Evolutionary conservation across 2,329 filamentous ascomycete species (phyloP), one percentile per base, ranked within the genome.

Genomic region (Dryadomyces quercus-mongolicae): DNA sequence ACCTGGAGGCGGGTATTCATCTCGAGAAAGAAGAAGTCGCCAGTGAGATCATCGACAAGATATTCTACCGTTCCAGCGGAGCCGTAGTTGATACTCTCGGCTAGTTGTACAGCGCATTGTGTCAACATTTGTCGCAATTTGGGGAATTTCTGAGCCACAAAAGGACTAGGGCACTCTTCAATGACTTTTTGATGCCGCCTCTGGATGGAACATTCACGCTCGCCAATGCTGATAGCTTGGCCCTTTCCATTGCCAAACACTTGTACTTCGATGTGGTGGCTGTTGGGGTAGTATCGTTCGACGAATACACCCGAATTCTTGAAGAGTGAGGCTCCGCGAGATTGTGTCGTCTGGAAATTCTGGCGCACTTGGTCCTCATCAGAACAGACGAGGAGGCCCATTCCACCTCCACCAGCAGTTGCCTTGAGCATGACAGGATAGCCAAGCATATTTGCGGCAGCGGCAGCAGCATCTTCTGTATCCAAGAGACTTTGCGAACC

Each of bases 1-100:
- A 91, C 93, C 68, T 98, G 93, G 15, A 98, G 73, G 52, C 93
- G 78, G 0, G 93, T 96, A 62, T 88, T 85, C 77, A 88, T 85
- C 69, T 87, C 84, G 76, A 86, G 84, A 60, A 87, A 87, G 68
- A 80, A 95, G 67, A 93, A 95, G 47, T 85, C 79, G 43, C 84
- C 86, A 3, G 81, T 84, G 61, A 86, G 80, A 64, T 88, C 86
- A 67, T 95, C 89, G 5, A 94, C 83, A 45, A 95, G 84, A 64
- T 89, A 95, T 68, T 95, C 68, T 25, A 71, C 61, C 0, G 69
- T 71, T 0, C 69, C 69, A 0, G 62, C 67, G 0, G 62, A 65
- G 16, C 59, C 57, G 49, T 70, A 70, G 9, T 59, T 57, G 22
- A 70, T 60, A 1, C 20, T 25, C 13, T 18, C 38, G 43, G 34